phyloP scores from a whole-genome alignment of 768 basidiomycete genomes.

The Hygrophoropsis aurantiaca region DNA sequence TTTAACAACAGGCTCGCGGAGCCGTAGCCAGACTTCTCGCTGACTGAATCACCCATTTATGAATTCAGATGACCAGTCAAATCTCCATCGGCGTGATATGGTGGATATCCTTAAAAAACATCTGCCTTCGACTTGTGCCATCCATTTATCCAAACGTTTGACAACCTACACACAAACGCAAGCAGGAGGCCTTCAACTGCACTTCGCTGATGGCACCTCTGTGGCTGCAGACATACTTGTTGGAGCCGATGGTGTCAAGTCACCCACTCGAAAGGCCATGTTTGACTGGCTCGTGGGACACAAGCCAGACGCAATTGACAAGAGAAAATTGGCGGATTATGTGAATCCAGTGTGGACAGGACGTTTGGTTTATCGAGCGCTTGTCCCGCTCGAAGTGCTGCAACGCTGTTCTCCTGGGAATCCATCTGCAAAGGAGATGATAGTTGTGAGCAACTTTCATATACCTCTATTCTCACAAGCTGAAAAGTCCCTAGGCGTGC shows the following conservation, averaged over 20 bases:
- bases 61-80: conserved; percentile 29
- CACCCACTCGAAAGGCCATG: conserved; percentile 29
- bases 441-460: conserved; percentile 8
- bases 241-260: conserved; percentile 45
- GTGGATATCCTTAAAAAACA: conserved; percentile 32
- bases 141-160: conserved; percentile 37
- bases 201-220: conserved; percentile 37
- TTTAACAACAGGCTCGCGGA: neutral
- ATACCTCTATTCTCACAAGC: conserved; percentile 1
- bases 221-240: conserved; percentile 40
- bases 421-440: conserved; percentile 22
- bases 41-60: no score
- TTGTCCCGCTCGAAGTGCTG: conserved; percentile 31
- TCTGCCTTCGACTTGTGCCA: conserved; percentile 22
- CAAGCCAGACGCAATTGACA: conserved; percentile 2
- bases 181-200: conserved; percentile 22
- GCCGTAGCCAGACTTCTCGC: neutral
- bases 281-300: conserved; percentile 15
- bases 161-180: conserved; percentile 25
- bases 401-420: conserved; percentile 31
- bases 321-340: conserved; percentile 13
- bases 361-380: conserved; percentile 34
- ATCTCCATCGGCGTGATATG: conserved; percentile 39
- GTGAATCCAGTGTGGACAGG: conserved; percentile 41
- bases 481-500: neutral